These are phyloP conservation scores for Pyrus bretschneideri DNA, from an alignment of 306 rosid genomes.

Conservation along the genomic window DNA sequence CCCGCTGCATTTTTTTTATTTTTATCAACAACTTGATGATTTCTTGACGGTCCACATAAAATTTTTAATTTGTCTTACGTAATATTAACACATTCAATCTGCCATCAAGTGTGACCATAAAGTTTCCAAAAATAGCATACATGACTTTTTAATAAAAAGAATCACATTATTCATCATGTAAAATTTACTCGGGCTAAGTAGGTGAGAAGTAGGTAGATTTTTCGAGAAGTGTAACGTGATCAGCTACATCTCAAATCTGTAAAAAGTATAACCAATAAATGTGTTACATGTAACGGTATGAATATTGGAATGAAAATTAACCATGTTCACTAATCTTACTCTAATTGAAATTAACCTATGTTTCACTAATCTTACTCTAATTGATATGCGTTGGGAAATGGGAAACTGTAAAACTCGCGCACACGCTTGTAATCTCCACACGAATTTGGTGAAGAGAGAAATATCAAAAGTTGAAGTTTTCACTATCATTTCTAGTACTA, in stretches of 20 bases:
- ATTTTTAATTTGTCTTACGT: conserved; percentile 26
- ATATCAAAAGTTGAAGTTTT: neutral
- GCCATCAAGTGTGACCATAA: conserved; percentile 2
- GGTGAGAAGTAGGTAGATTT: neutral
- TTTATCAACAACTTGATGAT: neutral
- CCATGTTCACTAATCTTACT: neutral
- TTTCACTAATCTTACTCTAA: neutral
- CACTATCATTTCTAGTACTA: neutral
- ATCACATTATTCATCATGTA: neutral
- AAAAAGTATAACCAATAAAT: neutral
- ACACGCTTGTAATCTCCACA: neutral
- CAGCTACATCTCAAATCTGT: neutral
- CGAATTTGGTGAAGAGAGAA: neutral
- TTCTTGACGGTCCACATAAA: neutral
- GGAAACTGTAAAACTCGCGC: neutral
- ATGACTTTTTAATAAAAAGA: neutral
- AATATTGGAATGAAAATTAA: neutral
- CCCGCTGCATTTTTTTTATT: neutral
- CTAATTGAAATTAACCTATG: neutral
- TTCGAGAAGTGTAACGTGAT: neutral
- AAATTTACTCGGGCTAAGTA: neutral
- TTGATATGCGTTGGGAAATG: neutral
- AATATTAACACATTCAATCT: conserved; percentile 22
- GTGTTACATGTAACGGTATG: neutral
- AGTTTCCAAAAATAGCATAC: conserved; percentile 14